Conservation (phyloP, 306 rosid genomes). For the Quercus rubra region DNA sequence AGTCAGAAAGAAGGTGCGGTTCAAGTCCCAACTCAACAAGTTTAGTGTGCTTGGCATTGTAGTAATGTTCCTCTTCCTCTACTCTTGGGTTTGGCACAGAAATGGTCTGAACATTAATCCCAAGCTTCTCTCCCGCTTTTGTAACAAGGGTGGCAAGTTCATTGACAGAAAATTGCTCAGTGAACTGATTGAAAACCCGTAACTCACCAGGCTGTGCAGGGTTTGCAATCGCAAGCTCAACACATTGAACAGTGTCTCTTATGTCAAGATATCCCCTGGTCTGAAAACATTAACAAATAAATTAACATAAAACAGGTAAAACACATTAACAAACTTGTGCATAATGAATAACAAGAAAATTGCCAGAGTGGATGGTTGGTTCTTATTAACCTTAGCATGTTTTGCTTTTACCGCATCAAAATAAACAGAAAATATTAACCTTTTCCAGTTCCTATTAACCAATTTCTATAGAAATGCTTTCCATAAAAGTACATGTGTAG, state of each 20-base stretch:
- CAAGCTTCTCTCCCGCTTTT: constrained; percentile 81
- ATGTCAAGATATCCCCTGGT: constrained; percentile 96
- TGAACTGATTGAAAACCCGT: constrained; percentile 90
- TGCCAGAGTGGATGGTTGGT: not conserved
- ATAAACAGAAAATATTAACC: not conserved
- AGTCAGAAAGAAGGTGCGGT: constrained; percentile 91
- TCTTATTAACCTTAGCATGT: not conserved
- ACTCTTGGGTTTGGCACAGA: constrained; percentile 96
- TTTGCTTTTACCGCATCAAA: not conserved
- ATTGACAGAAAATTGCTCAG: constrained; percentile 87
- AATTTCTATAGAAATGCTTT: not conserved
- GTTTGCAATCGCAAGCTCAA: constrained; percentile 91
- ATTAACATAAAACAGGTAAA: not conserved
- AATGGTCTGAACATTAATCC: constrained; percentile 62
- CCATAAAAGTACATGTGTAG: too few relatives aligned
- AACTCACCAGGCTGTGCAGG: constrained; percentile 86
- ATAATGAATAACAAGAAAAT: not conserved
- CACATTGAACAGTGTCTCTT: constrained; percentile 93
- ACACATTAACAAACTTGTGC: not conserved
- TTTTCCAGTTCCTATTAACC: not conserved
- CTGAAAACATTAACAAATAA: constrained; percentile 39
- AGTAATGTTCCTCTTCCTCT: constrained; percentile 96
- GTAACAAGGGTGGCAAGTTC: constrained; percentile 80
- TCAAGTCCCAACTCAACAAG: constrained; percentile 81
- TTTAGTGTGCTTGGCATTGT: constrained; percentile 93